Percentiles rank a stretch among this genome's conserved stretches.
These are phyloP conservation scores for Chenopodium formosanum DNA, from an alignment of 148 eudicot genomes.

Conservation along the genomic window DNA sequence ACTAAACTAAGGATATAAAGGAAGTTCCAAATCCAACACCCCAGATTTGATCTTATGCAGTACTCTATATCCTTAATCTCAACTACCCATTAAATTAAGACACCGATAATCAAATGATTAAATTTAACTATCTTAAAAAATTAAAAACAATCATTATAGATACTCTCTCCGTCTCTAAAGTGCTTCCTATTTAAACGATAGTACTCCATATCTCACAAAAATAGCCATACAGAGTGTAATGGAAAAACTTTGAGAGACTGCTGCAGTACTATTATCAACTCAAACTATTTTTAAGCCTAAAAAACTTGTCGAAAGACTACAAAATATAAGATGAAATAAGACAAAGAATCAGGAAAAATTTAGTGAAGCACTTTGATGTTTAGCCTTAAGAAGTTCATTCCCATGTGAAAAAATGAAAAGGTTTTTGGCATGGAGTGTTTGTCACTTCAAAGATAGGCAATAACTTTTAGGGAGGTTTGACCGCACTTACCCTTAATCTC, in stretches of 20 bases:
- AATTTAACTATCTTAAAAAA: not conserved
- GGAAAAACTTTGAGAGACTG: too few relatives aligned
- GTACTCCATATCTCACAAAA: too few relatives aligned
- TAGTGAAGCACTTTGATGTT: not conserved
- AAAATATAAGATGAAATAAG: not conserved
- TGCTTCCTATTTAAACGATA: too few relatives aligned
- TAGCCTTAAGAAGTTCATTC: conserved; percentile 11
- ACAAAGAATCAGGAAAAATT: not conserved
- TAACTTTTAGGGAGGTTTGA: conserved; percentile 19
- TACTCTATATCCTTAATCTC: too few relatives aligned
- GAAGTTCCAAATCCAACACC: not conserved
- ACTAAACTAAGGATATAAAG: not conserved
- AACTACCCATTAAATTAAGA: not conserved
- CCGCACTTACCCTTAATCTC: conserved; percentile 27
- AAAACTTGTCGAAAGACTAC: not conserved
- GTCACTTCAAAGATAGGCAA: conserved; percentile 28
- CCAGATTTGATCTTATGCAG: too few relatives aligned
- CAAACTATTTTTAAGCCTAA: not conserved
- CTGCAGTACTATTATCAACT: too few relatives aligned
- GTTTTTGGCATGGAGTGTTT: conserved; percentile 25
- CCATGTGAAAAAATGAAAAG: conserved; percentile 17
- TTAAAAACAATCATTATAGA: too few relatives aligned
- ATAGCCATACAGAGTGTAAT: too few relatives aligned
- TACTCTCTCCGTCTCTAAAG: too few relatives aligned
- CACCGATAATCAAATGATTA: not conserved